Percentiles rank a stretch among this genome's conserved stretches.
Evolutionary conservation across 257 asterid genomes (phyloP).

Genomic region (Plantago ovata): DNA sequence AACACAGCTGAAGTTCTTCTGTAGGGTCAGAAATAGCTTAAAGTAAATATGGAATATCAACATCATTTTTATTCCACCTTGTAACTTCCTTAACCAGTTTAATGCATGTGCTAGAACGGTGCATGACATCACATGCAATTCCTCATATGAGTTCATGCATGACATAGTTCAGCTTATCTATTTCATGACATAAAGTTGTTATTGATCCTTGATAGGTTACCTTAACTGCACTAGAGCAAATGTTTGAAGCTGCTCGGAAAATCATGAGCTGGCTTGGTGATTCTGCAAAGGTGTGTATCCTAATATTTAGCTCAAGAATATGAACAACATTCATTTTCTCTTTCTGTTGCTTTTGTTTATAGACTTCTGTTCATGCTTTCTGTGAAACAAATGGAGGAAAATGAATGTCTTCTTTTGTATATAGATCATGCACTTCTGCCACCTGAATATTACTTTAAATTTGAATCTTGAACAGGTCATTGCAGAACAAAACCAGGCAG

Average conservation of each 20-base stretch:
- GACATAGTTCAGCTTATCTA: conserved; percentile 8
- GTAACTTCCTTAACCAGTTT: background rate
- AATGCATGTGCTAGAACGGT: too few relatives aligned
- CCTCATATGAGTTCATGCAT: conserved; percentile 7
- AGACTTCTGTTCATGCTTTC: too few relatives aligned
- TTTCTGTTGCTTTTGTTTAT: background rate
- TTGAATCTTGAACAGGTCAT: conserved; percentile 50
- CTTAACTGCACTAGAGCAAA: conserved; percentile 83
- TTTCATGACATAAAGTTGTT: conserved; percentile 6
- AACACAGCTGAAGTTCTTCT: too few relatives aligned
- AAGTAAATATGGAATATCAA: background rate
- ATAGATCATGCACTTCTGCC: too few relatives aligned
- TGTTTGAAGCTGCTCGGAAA: conserved; percentile 93
- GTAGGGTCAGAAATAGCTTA: conserved; percentile 1
- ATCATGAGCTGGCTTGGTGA: conserved; percentile 98
- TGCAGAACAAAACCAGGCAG: conserved; percentile 87
- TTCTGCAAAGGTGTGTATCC: conserved; percentile 78
- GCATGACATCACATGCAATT: too few relatives aligned
- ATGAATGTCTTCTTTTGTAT: too few relatives aligned
- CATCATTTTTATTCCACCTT: background rate
- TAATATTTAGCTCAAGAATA: background rate
- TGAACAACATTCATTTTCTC: background rate
- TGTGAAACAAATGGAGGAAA: too few relatives aligned
- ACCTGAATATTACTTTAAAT: background rate
- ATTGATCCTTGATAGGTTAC: conserved; percentile 54